Evolutionary conservation across 208 protist species (phyloP), one percentile per base, ranked within the genome.

Genomic region (Acanthamoeba sp.): DNA sequence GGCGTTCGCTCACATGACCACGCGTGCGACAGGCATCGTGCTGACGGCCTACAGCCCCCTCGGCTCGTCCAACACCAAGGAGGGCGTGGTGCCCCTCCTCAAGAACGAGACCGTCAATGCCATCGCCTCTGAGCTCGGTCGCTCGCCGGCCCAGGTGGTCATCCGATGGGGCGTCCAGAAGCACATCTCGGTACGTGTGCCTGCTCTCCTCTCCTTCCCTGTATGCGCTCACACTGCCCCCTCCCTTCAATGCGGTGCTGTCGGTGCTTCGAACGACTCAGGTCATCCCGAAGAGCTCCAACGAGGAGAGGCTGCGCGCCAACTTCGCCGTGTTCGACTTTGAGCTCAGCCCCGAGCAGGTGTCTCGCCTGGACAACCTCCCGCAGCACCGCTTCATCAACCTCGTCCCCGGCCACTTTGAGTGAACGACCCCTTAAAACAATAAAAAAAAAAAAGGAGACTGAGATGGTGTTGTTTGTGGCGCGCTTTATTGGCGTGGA

Each of bases 261-360:
- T n/a, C n/a, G 14, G 55, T 27, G 34, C 27, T 2, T 88, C 10
- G 4, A 36, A 34, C n/a, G 7, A 4, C 55, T 6, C 78, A 87
- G 78, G 45, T 87, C 12, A 98, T 99, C 76, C 98, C 98, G 42
- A 99, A 99, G 95, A 98, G 97, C 6, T 96, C 80, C 40, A 96
- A 97, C 52, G 76, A 94, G 85, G 96, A 96, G 20, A 96, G 98
- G 80, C 98, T 99, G 69, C 91, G 82, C n/a, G 91, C 98, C 91
- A 99, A 99, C 95, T 96, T 98, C 24, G 82, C 97, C 80, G 93
- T 99, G 1, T 98, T 98, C 85, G 95, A 98, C 94, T 99, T 99
- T 95, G 76, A 97, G 82, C 94, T 99, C 18, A 91, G 91, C 3
- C 93, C 97, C 36, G 95, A 97, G 29, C 98, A 98, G 29, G 97